Conservation (phyloP, 371 early-diverging fungal species). For the Rhizomucor miehei region DNA sequence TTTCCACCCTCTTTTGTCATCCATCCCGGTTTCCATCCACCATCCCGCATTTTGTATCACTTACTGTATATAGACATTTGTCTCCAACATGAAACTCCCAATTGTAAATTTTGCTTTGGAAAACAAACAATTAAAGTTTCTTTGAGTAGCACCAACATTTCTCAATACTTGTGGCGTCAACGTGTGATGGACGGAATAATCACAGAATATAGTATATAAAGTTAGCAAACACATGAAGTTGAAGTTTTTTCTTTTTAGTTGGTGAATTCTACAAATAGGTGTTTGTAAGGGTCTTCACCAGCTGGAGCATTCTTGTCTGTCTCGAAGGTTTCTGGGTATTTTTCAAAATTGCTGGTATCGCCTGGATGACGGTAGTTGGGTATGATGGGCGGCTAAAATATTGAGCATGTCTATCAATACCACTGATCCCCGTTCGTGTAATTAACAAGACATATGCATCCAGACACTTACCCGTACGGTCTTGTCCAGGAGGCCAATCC, state of each 20-base stretch:
- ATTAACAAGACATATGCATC: not conserved
- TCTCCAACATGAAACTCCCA: too few species aligned
- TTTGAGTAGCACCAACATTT: too few species aligned
- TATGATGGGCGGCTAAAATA: conserved; percentile 76
- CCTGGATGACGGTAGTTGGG: conserved; percentile 87
- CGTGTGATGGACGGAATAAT: not conserved
- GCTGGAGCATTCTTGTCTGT: conserved; percentile 19
- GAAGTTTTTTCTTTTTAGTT: not conserved
- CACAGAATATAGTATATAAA: not conserved
- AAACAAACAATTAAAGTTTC: too few species aligned
- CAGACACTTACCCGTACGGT: conserved; percentile 46
- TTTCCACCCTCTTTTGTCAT: too few species aligned
- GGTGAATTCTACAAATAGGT: conserved; percentile 38
- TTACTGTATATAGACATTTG: too few species aligned
- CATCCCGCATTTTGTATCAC: too few species aligned
- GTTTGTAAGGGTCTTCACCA: conserved; percentile 41
- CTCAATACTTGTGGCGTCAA: too few species aligned
- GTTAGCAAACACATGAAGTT: too few species aligned
- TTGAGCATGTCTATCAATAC: conserved; percentile 19
- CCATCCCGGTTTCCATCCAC: too few species aligned
- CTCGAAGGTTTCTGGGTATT: conserved; percentile 84
- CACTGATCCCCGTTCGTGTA: conserved; percentile 2
- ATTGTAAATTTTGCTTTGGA: too few species aligned
- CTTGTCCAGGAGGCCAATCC: conserved; percentile 73
- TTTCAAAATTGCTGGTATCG: conserved; percentile 96